Conservation (phyloP, 2,329 filamentous ascomycete species). For the Sclerotinia nivalis region DNA sequence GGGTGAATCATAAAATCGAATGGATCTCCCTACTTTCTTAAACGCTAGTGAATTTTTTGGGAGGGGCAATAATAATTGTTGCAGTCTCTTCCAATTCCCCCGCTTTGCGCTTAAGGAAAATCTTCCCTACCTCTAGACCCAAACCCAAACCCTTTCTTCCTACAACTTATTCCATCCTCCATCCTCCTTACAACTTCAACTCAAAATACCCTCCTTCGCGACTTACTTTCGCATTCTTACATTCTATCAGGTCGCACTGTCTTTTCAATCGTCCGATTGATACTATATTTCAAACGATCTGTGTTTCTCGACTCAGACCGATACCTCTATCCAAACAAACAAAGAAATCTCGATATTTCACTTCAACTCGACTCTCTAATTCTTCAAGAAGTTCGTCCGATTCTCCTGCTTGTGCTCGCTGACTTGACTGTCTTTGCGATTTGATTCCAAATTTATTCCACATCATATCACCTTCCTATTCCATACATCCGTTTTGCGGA, state of each 20-base stretch:
- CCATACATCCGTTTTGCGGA: slow-evolving; percentile 38
- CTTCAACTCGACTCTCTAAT: slow-evolving; percentile 26
- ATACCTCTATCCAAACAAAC: neutral
- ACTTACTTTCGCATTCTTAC: slow-evolving; percentile 6
- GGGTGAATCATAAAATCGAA: neutral
- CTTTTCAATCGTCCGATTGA: slow-evolving; percentile 39
- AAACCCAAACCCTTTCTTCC: slow-evolving; percentile 10
- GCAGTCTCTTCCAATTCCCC: slow-evolving; percentile 17
- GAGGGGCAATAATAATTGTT: slow-evolving; percentile 17
- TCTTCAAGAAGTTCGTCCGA: slow-evolving; percentile 42
- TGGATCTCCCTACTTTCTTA: neutral
- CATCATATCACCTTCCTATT: slow-evolving; percentile 37
- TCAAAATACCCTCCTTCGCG: neutral
- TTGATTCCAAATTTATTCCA: slow-evolving; percentile 26
- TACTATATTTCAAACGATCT: slow-evolving; percentile 19
- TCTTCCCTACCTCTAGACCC: slow-evolving; percentile 24
- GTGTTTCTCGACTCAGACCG: neutral
- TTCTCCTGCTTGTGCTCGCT: slow-evolving; percentile 41
- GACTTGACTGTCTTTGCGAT: slow-evolving; percentile 35
- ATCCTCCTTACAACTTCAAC: slow-evolving; percentile 15
- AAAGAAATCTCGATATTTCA: slow-evolving; percentile 16
- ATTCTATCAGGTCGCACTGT: slow-evolving; percentile 35
- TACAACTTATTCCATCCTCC: neutral
- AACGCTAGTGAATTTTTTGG: neutral
- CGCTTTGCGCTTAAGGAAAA: slow-evolving; percentile 22